Base-by-base conservation (phyloP, 768 basidiomycete species). In the Russula dissimulans region DNA sequence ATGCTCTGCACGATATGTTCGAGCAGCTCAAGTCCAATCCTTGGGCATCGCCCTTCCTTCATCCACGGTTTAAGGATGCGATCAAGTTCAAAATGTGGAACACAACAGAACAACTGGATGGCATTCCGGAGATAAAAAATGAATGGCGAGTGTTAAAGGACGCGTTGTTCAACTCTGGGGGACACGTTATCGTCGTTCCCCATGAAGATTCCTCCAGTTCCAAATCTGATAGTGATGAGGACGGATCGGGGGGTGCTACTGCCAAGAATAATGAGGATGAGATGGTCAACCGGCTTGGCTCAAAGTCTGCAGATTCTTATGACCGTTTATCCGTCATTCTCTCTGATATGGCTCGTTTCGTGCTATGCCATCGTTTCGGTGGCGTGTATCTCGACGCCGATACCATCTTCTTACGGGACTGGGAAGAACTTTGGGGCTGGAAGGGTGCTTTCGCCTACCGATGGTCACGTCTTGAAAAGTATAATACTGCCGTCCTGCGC, bases 371-470 rank as follows among this genome's bases (percentile, higher is more conserved):
- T 72, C 87, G 94, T 22, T 98, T 89, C 68, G 95, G 97, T 26
- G 95, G 95, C 14, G 89, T 94, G 51, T 99, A 98, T 70, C 84
- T 99, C 54, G 95, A 99, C 68, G 94, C 95, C 10, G 97, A 98
- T 70, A 97, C 93, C 9, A 83, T 99, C 64, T 84, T 99, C 66
- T 74, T 99, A 36, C 87, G 97, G 22, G 95, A 99, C 69, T 99
- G 97, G 97, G 95, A 97, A 70, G 95, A 98, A 66, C 77, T 99
- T 5, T 97, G 92, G 92, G 92, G 91, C 32, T 97, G 91, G 87
- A 84, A 87, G 67, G 95, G 95, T 42, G 93, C 94, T 17, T 99
- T 97, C 67, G 95, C 95, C 8, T 98, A 97, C 71, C 81, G 95
- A 3, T 99, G 95, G 95, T 91, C 89, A 22, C 85, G 91, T 50